phyloP scores from a whole-genome alignment of 1,284 basidiomycete genomes.

The Trametes hirsuta region DNA sequence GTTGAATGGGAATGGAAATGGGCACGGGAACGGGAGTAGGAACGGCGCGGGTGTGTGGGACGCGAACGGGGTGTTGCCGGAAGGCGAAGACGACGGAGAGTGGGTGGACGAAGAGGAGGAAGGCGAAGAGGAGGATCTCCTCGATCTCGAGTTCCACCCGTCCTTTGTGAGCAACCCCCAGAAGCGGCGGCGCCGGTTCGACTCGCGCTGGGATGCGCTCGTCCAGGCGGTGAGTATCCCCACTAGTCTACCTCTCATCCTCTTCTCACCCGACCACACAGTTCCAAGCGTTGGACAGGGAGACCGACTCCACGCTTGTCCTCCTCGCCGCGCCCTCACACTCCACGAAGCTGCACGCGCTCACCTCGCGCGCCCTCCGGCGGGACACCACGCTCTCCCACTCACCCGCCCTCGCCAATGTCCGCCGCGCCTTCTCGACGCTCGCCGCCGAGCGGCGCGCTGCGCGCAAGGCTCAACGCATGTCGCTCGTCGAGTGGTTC shows the following conservation, averaged over 20 bases:
- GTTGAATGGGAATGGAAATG: constrained; percentile 21
- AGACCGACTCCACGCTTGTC: constrained; percentile 77
- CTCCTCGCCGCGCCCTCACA: constrained; percentile 75
- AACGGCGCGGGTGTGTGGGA: constrained; percentile 12
- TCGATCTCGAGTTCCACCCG: constrained; percentile 78
- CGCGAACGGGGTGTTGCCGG: constrained; percentile 14
- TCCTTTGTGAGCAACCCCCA: constrained; percentile 65
- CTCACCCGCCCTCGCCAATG: constrained; percentile 51
- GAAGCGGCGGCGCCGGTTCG: constrained; percentile 71
- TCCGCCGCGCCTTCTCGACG: constrained; percentile 59
- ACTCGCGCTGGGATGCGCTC: constrained; percentile 72
- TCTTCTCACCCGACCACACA: constrained; percentile 35
- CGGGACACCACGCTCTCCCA: constrained; percentile 50
- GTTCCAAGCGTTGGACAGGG: constrained; percentile 78
- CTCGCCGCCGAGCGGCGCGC: constrained; percentile 60
- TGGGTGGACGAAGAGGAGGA: constrained; percentile 80
- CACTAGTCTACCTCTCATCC: neutral
- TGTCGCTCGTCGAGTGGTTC: constrained; percentile 62
- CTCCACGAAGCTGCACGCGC: constrained; percentile 59
- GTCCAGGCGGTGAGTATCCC: constrained; percentile 62
- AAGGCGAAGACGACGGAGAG: constrained; percentile 49
- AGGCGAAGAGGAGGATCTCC: constrained; percentile 65
- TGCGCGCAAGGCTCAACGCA: constrained; percentile 47
- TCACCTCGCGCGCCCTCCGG: constrained; percentile 69
- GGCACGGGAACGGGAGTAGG: neutral